phyloP scores from a whole-genome alignment of 768 basidiomycete species.

The Tulasnella sp. region DNA sequence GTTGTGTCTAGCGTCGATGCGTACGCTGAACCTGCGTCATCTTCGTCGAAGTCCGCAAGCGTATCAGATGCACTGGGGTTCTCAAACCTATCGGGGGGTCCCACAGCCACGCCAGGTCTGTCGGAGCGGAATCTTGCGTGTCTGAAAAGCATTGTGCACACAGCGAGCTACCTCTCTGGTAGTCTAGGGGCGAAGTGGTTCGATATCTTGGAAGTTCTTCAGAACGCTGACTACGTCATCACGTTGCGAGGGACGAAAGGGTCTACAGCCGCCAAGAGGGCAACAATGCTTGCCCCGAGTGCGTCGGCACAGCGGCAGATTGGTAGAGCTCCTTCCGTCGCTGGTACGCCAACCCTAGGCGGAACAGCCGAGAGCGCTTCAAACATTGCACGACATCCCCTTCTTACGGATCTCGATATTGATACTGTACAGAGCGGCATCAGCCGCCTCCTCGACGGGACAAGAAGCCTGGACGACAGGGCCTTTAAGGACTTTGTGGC shows the following conservation, averaged over 20 bases:
- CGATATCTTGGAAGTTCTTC: slow-evolving; percentile 75
- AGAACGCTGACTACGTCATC: slow-evolving; percentile 91
- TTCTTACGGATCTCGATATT: slow-evolving; percentile 61
- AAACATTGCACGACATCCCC: slow-evolving; percentile 37
- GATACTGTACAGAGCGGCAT: slow-evolving; percentile 65
- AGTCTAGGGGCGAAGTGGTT: slow-evolving; percentile 90
- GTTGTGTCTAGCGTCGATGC: slow-evolving; percentile 79
- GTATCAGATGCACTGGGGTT: slow-evolving; percentile 51
- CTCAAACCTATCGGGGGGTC: slow-evolving; percentile 27
- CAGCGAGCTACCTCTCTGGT: slow-evolving; percentile 70
- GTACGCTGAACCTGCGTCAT: slow-evolving; percentile 36
- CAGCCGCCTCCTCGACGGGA: slow-evolving; percentile 75
- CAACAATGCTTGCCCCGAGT: slow-evolving; percentile 8
- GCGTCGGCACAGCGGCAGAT: slow-evolving; percentile 8
- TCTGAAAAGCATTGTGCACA: slow-evolving; percentile 66
- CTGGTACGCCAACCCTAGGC: neutral
- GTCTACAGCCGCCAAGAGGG: slow-evolving; percentile 14
- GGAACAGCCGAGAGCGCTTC: neutral
- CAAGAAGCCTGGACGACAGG: slow-evolving; percentile 68
- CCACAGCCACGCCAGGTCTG: slow-evolving; percentile 54
- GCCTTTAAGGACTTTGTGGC: slow-evolving; percentile 68
- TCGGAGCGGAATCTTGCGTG: slow-evolving; percentile 88
- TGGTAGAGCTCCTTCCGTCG: slow-evolving; percentile 12
- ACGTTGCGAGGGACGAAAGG: slow-evolving; percentile 40
- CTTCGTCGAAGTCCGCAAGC: slow-evolving; percentile 18